Conservation (phyloP, 1,139 yeast genomes). For the Kurtzmaniella quercitrusa region DNA sequence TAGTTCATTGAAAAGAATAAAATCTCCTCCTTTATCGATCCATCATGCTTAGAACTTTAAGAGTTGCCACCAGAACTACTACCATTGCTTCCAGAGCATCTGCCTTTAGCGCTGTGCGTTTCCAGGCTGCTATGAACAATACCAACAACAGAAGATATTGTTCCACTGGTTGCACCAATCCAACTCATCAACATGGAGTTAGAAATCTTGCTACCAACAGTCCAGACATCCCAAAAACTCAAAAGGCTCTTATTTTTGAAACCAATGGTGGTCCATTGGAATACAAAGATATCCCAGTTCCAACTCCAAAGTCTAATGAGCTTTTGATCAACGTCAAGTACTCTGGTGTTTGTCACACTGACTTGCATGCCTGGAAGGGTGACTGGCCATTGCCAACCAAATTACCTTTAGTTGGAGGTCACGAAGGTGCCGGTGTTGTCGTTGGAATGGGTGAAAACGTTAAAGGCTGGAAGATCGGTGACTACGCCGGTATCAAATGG, state of each 20-base stretch:
- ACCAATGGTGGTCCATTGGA: slow-evolving; percentile 16
- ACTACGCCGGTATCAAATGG: slow-evolving; percentile 19
- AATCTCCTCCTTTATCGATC: too few species aligned
- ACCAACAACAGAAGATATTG: not conserved
- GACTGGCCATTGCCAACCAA: slow-evolving; percentile 18
- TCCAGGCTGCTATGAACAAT: slow-evolving; percentile 1
- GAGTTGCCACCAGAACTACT: slow-evolving; percentile 1
- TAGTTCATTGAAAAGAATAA: too few species aligned
- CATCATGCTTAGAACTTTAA: slow-evolving; percentile 1
- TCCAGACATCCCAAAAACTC: slow-evolving; percentile 13
- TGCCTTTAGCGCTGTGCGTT: slow-evolving; percentile 2
- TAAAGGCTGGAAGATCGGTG: slow-evolving; percentile 18
- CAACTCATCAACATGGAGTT: not conserved
- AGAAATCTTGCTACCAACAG: slow-evolving; percentile 1
- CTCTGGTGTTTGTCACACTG: slow-evolving; percentile 20
- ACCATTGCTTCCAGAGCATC: slow-evolving; percentile 1
- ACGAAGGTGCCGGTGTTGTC: slow-evolving; percentile 20
- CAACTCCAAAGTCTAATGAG: slow-evolving; percentile 16
- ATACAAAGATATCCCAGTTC: slow-evolving; percentile 16
- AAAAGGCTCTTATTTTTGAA: slow-evolving; percentile 17
- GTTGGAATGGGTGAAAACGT: slow-evolving; percentile 17
- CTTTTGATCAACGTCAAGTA: slow-evolving; percentile 17
- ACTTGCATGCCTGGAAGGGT: slow-evolving; percentile 19
- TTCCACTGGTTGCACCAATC: not conserved
- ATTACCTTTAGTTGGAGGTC: slow-evolving; percentile 19